Base-by-base conservation (phyloP, 2,329 filamentous ascomycete species). In the Tolypocladium sp. region DNA sequence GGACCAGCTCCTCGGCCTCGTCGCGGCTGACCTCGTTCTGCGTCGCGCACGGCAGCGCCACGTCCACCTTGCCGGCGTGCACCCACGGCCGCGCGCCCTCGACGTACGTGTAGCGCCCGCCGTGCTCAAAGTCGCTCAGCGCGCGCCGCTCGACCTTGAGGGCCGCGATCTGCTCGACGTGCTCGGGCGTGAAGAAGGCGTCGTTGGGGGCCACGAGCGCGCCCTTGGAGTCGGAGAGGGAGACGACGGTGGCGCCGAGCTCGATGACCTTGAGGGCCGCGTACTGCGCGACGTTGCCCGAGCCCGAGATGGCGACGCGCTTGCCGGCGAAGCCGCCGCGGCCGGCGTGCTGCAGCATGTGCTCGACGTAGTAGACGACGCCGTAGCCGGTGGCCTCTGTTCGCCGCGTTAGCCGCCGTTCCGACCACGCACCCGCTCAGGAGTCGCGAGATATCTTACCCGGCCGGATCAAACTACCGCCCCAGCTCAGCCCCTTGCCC, bases 261-360 rank as follows among this genome's bases (percentile, higher is more conserved):
- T 97, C 92, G 69, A 97, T 94, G 72, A 88, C 87, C 81, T 97
- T 97, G 68, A 97, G 88, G 0, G 93, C 94, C 38, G 93, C 93
- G 79, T 94, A 97, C 81, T 97, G 94, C 38, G 94, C 94, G 58
- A 97, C 94, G 80, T 99, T 99, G 66, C 94, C 94, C 61, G 93
- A 97, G 64, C 94, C 94, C 52, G 94, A 97, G 76, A 99, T 89
- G 75, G 93, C 91, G 59, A 97, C 94, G 61, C 88, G 88, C 85
- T 97, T 97, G 78, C 92, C 93, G 63, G 84, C 77, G 80, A 96
- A 96, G 66, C 83, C 84, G 72, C 95, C 92, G 73, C 88, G 87
- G 74, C 91, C 91, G 67, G 91, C 90, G 76, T 96, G 88, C 76
- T 89, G 81, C 72, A 97, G 92, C 92, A 97, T 97, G 83, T 96